These are phyloP conservation scores for Luvunga scandens DNA, from an alignment of 345 rosid species.

Conservation along the genomic window DNA sequence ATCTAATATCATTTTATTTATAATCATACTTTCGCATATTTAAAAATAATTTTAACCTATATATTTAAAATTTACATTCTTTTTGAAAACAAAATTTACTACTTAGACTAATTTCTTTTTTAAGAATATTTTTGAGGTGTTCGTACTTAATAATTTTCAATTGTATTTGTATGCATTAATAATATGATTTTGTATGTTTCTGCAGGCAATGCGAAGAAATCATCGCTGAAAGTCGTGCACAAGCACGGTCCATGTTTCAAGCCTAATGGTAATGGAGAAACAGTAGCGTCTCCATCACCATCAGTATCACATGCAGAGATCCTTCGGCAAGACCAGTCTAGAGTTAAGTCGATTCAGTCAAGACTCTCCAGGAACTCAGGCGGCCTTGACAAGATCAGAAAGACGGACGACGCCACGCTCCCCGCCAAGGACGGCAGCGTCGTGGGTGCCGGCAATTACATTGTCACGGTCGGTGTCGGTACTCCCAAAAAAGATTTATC, in stretches of 20 bases:
- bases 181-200: neutral
- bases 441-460: slow-evolving; percentile 47
- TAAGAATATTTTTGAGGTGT: too few relatives aligned
- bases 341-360: slow-evolving; percentile 58
- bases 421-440: slow-evolving; percentile 59
- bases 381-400: neutral
- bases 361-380: slow-evolving; percentile 24
- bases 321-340: slow-evolving; percentile 56
- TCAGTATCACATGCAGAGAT: slow-evolving; percentile 19
- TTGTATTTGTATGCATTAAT: too few relatives aligned
- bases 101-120: too few relatives aligned
- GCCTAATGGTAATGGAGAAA: neutral
- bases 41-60: too few relatives aligned
- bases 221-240: slow-evolving; percentile 58
- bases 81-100: too few relatives aligned
- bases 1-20: too few relatives aligned
- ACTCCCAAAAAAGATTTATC: neutral
- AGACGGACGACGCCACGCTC: slow-evolving; percentile 30
- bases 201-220: slow-evolving; percentile 23
- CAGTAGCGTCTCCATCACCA: slow-evolving; percentile 28
- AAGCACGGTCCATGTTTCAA: slow-evolving; percentile 63
- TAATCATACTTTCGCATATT: too few relatives aligned
- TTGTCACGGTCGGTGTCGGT: neutral
- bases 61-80: too few relatives aligned
- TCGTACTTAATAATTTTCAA: too few relatives aligned